A percentile compares a stretch with the other conserved stretches of the same genome.
Conservation (phyloP, 83 land plant species). For the Larix sibirica region DNA sequence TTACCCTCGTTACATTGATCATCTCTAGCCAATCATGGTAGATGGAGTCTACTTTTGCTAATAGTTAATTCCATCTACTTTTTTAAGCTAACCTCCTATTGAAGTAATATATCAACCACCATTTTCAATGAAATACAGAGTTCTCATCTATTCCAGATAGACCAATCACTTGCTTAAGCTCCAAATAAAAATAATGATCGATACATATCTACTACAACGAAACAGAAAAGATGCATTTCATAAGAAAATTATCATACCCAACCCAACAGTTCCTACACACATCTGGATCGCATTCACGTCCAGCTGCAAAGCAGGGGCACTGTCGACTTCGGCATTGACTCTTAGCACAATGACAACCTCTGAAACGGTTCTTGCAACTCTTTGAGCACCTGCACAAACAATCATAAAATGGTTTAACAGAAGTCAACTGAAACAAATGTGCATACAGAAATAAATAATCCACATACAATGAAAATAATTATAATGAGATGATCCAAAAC, state of each 20-base stretch:
- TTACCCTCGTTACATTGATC: neutral
- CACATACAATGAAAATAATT: too few species aligned
- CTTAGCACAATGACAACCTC: conserved; percentile 99
- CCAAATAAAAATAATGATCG: neutral
- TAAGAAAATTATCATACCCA: conserved; percentile 53
- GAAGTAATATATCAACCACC: neutral
- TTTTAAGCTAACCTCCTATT: neutral
- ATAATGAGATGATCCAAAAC: too few species aligned
- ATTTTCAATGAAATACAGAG: neutral
- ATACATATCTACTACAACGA: neutral
- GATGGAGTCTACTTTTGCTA: neutral
- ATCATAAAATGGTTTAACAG: neutral
- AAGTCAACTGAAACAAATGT: neutral
- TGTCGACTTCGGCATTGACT: conserved; percentile 98
- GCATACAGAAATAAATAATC: too few species aligned
- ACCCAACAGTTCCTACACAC: conserved; percentile 99
- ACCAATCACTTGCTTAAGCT: neutral
- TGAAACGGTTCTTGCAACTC: conserved; percentile 94
- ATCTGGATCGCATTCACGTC: conserved; percentile 99
- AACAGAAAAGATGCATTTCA: neutral
- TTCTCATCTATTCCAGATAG: neutral
- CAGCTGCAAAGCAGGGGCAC: conserved; percentile 99
- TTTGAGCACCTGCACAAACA: conserved; percentile 81
- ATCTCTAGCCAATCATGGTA: neutral
- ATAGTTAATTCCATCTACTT: neutral